Conservation (phyloP, 805 yeast species). For the Myxozyma vanderwaltii region DNA sequence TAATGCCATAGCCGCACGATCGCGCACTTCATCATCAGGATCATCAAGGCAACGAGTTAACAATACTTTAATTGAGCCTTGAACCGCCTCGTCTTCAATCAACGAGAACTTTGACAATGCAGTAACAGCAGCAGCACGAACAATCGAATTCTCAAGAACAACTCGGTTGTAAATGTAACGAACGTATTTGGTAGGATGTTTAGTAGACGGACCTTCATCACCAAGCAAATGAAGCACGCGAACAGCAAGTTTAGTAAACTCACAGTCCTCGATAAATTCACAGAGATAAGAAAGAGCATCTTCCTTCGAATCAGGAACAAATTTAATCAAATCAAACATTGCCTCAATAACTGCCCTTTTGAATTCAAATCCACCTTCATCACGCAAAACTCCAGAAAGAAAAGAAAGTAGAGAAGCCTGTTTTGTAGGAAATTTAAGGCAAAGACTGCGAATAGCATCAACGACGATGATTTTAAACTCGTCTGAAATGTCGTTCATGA, state of each 20-base stretch:
- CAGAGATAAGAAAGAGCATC: conserved; percentile 83
- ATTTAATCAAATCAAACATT: conserved; percentile 84
- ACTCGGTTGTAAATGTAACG: conserved; percentile 97
- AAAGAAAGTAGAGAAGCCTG: conserved; percentile 80
- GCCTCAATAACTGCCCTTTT: conserved; percentile 91
- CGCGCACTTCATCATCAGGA: conserved; percentile 95
- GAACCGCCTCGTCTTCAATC: conserved; percentile 66
- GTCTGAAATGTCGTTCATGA: conserved; percentile 92
- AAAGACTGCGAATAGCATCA: conserved; percentile 90
- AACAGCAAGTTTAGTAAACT: conserved; percentile 90
- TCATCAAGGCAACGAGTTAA: conserved; percentile 83
- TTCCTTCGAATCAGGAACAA: conserved; percentile 80
- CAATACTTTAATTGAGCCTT: conserved; percentile 70
- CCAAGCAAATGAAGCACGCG: conserved; percentile 90
- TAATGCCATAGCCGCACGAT: conserved; percentile 87
- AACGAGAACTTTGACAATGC: conserved; percentile 90
- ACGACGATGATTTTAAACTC: conserved; percentile 93
- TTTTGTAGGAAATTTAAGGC: conserved; percentile 90
- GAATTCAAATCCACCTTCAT: conserved; percentile 85
- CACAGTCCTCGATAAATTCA: conserved; percentile 98
- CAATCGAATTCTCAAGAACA: conserved; percentile 91
- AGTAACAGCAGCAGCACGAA: conserved; percentile 92
- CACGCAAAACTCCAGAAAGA: conserved; percentile 79
- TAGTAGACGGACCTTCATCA: conserved; percentile 86
- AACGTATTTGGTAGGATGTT: conserved; percentile 85